phyloP scores from a whole-genome alignment of 306 rosid genomes.

The Pyrus pyrifolia region DNA sequence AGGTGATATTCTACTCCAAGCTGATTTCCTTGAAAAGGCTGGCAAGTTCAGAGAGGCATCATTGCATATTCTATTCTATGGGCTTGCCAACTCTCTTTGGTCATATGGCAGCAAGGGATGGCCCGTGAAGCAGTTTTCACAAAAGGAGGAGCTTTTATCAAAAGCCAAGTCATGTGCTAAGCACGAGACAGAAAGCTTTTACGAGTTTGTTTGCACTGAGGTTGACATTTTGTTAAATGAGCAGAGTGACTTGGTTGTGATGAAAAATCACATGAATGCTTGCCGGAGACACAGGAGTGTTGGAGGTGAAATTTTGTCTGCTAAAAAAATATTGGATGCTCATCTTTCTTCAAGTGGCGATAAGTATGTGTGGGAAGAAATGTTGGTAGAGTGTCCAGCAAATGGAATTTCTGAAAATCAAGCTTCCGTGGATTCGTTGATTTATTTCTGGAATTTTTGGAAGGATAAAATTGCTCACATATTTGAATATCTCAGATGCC shows the following conservation, averaged over 20 bases:
- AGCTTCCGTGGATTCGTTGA: conserved; percentile 45
- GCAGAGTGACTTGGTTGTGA: conserved; percentile 2
- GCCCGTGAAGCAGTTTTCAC: conserved; percentile 52
- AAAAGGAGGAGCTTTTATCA: conserved; percentile 36
- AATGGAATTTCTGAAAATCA: conserved; percentile 18
- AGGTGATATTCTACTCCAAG: conserved; percentile 37
- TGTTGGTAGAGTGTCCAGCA: conserved; percentile 19
- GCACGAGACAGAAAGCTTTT: conserved; percentile 22
- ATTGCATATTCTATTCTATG: conserved; percentile 30
- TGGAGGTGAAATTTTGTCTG: conserved; percentile 43
- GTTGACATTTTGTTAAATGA: conserved; percentile 37
- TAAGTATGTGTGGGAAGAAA: conserved; percentile 36
- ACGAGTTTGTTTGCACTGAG: conserved; percentile 35
- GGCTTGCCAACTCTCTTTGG: conserved; percentile 61
- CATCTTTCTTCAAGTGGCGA: conserved; percentile 35
- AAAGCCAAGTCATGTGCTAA: conserved; percentile 45
- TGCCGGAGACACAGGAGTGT: conserved; percentile 29
- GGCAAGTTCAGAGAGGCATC: conserved; percentile 44
- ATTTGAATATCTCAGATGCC: conserved; percentile 28
- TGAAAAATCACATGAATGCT: conserved; percentile 26
- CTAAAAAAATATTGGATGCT: conserved; percentile 50
- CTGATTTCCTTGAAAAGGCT: conserved; percentile 51
- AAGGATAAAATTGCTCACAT: conserved; percentile 36
- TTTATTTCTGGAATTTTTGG: conserved; percentile 67
- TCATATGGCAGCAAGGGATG: conserved; percentile 58